Percentiles rank a stretch among this genome's conserved stretches.
Evolutionary conservation across 768 basidiomycete genomes (phyloP).

Genomic region (Mycena vulgaris): DNA sequence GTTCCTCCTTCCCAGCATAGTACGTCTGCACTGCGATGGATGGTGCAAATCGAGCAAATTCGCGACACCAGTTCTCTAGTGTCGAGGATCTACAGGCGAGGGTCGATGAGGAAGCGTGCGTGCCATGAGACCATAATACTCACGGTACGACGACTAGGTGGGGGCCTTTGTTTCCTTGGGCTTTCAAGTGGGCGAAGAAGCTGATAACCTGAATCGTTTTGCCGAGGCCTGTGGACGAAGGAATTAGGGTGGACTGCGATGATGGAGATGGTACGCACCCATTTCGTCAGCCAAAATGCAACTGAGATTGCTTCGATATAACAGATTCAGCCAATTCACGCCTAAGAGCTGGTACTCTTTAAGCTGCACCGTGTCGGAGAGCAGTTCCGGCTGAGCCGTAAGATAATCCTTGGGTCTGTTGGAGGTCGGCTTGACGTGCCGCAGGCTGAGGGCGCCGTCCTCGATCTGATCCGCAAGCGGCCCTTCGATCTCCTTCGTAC

Average conservation of each 20-base stretch:
- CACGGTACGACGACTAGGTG: constrained; percentile 97
- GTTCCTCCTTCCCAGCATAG: constrained; percentile 93
- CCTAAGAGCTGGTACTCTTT: constrained; percentile 99
- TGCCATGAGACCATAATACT: constrained; percentile 49
- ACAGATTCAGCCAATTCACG: constrained; percentile 95
- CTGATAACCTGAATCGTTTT: constrained; percentile 99
- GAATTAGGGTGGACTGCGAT: constrained; percentile 28
- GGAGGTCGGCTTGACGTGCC: constrained; percentile 59
- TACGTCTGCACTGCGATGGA: constrained; percentile 90
- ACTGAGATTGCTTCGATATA: constrained; percentile 85
- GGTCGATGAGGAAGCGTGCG: constrained; percentile 24
- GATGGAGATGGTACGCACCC: constrained; percentile 70
- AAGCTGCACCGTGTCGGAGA: constrained; percentile 78
- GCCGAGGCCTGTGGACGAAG: constrained; percentile 79
- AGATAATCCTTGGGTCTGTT: constrained; percentile 76
- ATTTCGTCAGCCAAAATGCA: constrained; percentile 99
- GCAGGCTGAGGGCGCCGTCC: constrained; percentile 76
- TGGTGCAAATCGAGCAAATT: constrained; percentile 94
- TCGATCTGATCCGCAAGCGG: constrained; percentile 56
- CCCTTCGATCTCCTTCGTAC: constrained; percentile 54
- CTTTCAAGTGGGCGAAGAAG: constrained; percentile 92
- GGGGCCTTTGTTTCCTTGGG: constrained; percentile 83
- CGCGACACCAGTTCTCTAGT: constrained; percentile 98
- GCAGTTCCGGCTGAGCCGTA: constrained; percentile 76
- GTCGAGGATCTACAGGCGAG: constrained; percentile 87